Percentiles rank a stretch among this genome's conserved stretches.
Evolutionary conservation across 495 filamentous ascomycete genomes (phyloP).

Genomic region (Halenospora varia): DNA sequence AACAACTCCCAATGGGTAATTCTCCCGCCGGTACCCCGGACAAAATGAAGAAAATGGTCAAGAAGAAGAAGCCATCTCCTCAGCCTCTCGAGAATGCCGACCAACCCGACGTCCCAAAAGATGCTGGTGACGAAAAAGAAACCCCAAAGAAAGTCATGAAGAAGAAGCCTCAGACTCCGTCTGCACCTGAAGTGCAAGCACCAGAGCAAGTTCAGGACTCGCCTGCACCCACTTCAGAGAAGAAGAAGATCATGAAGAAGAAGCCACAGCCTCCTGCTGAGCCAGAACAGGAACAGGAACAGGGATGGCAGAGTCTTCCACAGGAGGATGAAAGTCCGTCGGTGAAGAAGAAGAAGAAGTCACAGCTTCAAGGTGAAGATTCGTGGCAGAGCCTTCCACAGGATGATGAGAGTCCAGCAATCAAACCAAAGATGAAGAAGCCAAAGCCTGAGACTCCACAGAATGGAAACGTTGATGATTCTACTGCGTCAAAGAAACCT

Average conservation of each 20-base stretch:
- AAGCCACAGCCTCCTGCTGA: neutral
- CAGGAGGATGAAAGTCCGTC: neutral
- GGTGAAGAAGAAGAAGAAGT: neutral
- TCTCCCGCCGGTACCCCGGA: too few species aligned
- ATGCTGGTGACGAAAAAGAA: neutral
- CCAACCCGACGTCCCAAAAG: conserved; percentile 2
- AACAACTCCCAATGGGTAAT: too few species aligned
- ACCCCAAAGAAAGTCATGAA: conserved; percentile 10
- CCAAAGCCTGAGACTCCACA: neutral
- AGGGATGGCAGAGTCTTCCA: neutral
- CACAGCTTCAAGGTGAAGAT: neutral
- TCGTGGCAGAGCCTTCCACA: too few species aligned
- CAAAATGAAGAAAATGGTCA: conserved; percentile 14
- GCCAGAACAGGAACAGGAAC: too few species aligned
- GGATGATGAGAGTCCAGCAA: too few species aligned
- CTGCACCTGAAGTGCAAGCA: neutral
- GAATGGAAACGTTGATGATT: neutral
- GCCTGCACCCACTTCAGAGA: neutral
- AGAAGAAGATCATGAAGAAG: conserved; percentile 3
- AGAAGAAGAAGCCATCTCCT: conserved; percentile 13
- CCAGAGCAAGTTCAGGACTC: neutral
- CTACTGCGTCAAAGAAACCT: neutral
- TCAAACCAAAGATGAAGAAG: conserved; percentile 12
- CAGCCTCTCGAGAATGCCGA: neutral
- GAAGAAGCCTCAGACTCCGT: conserved; percentile 6